phyloP scores from a whole-genome alignment of 75 land plant species.

The Pinus albicaulis region DNA sequence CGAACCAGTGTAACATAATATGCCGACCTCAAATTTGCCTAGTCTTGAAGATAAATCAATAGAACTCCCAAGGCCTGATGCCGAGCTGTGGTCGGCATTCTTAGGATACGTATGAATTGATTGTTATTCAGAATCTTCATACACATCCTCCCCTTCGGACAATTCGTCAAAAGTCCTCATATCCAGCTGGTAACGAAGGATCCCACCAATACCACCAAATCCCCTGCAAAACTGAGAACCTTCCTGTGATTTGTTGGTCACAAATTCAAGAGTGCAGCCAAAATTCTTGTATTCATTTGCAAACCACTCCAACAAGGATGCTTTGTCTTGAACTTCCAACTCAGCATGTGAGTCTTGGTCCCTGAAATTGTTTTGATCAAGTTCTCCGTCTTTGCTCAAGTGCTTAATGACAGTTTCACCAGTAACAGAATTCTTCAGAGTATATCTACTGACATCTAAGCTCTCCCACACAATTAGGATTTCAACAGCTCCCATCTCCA shows the following conservation, averaged over 20 bases:
- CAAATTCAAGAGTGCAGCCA: conserved; percentile 64
- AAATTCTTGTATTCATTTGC: conserved; percentile 57
- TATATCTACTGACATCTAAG: conserved; percentile 52
- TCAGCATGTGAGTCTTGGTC: conserved; percentile 43
- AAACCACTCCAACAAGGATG: conserved; percentile 65
- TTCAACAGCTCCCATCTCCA: conserved; percentile 78
- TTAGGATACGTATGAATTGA: background rate
- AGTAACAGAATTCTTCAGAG: conserved; percentile 40
- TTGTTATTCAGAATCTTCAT: conserved; percentile 56
- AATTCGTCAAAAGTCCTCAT: conserved; percentile 60
- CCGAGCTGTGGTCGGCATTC: background rate
- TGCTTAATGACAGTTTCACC: conserved; percentile 60
- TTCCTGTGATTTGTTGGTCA: conserved; percentile 73
- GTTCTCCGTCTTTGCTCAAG: conserved; percentile 60
- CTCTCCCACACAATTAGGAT: conserved; percentile 27
- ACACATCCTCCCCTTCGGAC: conserved; percentile 48
- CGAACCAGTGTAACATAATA: background rate
- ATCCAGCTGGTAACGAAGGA: conserved; percentile 67
- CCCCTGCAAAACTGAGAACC: conserved; percentile 73
- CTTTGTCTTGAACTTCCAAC: conserved; percentile 65
- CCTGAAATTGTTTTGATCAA: conserved; percentile 50
- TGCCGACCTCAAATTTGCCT: background rate
- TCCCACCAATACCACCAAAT: conserved; percentile 76
- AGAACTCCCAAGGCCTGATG: background rate
- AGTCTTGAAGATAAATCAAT: background rate